Evolutionary conservation across 2,329 filamentous ascomycete species (phyloP).

Genomic region (Emergomyces orientalis): DNA sequence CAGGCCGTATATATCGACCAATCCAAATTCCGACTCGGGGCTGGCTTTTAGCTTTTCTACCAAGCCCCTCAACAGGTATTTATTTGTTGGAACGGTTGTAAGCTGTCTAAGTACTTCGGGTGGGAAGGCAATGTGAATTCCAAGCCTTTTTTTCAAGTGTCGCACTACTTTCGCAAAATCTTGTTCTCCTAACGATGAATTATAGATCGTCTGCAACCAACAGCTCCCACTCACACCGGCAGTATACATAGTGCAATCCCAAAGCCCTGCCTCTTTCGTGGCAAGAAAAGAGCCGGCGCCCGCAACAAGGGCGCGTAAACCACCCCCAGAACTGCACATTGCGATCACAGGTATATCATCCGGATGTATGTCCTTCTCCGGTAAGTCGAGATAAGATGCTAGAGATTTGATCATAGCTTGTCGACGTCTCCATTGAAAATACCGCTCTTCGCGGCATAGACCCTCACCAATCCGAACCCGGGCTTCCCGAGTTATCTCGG

Average conservation of each 20-base stretch:
- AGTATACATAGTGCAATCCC: conserved; percentile 91
- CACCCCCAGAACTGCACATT: conserved; percentile 88
- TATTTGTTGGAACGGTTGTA: conserved; percentile 85
- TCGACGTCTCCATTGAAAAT: conserved; percentile 61
- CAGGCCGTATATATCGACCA: conserved; percentile 89
- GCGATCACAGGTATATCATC: conserved; percentile 91
- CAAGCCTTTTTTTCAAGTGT: conserved; percentile 76
- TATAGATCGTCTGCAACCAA: conserved; percentile 84
- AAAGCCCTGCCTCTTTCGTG: conserved; percentile 74
- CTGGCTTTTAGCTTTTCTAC: conserved; percentile 88
- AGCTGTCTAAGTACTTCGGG: conserved; percentile 72
- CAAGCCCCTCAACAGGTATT: conserved; percentile 74
- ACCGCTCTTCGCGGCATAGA: conserved; percentile 73
- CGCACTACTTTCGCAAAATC: conserved; percentile 63
- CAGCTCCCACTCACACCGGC: conserved; percentile 93
- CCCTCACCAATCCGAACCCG: conserved; percentile 70
- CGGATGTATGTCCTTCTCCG: conserved; percentile 73
- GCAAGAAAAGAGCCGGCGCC: conserved; percentile 81
- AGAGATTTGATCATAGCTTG: conserved; percentile 61
- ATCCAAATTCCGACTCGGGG: conserved; percentile 67
- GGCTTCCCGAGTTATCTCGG: conserved; percentile 77
- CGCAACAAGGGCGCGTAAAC: conserved; percentile 78
- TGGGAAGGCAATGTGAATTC: conserved; percentile 86
- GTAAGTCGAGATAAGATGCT: conserved; percentile 69
- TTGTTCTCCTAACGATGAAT: conserved; percentile 65